Evolutionary conservation across 257 asterid genomes (phyloP).

Genomic region (Forsythia viridissima): DNA sequence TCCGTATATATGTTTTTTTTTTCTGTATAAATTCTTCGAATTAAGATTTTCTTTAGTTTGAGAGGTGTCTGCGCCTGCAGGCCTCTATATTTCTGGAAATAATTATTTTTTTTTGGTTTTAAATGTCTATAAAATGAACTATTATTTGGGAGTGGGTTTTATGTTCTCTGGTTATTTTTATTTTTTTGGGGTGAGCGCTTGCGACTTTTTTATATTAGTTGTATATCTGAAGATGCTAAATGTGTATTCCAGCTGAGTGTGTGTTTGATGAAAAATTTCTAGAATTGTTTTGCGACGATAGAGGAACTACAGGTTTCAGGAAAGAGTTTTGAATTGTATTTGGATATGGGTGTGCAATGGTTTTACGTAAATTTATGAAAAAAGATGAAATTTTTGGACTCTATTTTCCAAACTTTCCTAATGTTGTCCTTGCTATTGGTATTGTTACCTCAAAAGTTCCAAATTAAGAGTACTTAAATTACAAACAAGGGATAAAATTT

Average conservation of each 20-base stretch:
- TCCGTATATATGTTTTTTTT: background rate
- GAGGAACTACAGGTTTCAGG: background rate
- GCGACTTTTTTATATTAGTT: background rate
- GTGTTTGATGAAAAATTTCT: background rate
- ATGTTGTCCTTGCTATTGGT: background rate
- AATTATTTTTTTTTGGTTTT: background rate
- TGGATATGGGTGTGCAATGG: background rate
- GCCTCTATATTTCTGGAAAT: background rate
- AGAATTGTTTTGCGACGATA: background rate
- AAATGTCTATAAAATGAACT: background rate
- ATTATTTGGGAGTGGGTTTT: background rate
- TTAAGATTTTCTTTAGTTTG: background rate
- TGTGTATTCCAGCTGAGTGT: background rate
- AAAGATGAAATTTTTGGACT: background rate
- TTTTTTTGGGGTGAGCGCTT: background rate
- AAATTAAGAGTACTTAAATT: too few relatives aligned
- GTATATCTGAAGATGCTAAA: background rate
- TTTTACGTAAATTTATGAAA: background rate
- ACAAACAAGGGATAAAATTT: too few relatives aligned
- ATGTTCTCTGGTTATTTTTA: background rate
- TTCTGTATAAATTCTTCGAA: background rate
- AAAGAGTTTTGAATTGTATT: background rate
- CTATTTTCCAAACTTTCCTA: background rate
- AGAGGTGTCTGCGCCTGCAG: background rate
- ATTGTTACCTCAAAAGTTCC: too few relatives aligned